Conservation (phyloP, 805 yeast species). For the Torulaspora quercuum region DNA sequence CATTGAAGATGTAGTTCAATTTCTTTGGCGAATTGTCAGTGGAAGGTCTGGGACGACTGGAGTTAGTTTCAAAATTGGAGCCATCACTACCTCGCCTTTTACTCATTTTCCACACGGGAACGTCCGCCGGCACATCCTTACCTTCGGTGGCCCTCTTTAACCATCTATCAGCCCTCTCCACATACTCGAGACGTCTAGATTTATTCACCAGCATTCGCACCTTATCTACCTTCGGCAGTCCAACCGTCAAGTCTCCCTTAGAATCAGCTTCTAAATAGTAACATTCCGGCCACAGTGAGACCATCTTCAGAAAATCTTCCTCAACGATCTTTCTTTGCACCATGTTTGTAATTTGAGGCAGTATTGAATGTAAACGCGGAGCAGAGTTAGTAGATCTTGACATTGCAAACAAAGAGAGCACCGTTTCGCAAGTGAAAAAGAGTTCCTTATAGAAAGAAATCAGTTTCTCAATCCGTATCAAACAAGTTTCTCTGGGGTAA, state of each 20-base stretch:
- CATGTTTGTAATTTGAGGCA: slow-evolving; percentile 34
- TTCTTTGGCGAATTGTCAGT: slow-evolving; percentile 1
- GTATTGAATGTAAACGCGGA: slow-evolving; percentile 22
- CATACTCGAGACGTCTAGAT: slow-evolving; percentile 30
- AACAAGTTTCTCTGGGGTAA: slow-evolving; percentile 22
- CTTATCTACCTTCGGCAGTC: slow-evolving; percentile 21
- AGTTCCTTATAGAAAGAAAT: slow-evolving; percentile 25
- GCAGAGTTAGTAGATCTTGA: slow-evolving; percentile 20
- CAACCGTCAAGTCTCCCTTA: slow-evolving; percentile 24
- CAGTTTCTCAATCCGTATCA: slow-evolving; percentile 16
- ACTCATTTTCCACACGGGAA: slow-evolving; percentile 23
- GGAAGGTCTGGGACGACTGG: neutral
- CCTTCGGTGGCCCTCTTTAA: slow-evolving; percentile 2
- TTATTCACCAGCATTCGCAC: slow-evolving; percentile 23
- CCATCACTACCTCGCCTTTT: slow-evolving; percentile 28
- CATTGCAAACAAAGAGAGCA: slow-evolving; percentile 30
- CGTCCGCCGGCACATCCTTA: slow-evolving; percentile 19
- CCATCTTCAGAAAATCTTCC: slow-evolving; percentile 27
- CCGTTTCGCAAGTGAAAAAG: slow-evolving; percentile 28
- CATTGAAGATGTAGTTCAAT: slow-evolving; percentile 21
- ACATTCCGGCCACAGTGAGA: slow-evolving; percentile 32
- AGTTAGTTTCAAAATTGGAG: slow-evolving; percentile 2
- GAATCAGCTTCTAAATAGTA: slow-evolving; percentile 26
- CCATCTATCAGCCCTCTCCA: slow-evolving; percentile 29
- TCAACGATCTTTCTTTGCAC: slow-evolving; percentile 27